These are phyloP conservation scores for Epichloe festucae DNA, from an alignment of 2,329 filamentous ascomycete genomes.

Conservation along the genomic window DNA sequence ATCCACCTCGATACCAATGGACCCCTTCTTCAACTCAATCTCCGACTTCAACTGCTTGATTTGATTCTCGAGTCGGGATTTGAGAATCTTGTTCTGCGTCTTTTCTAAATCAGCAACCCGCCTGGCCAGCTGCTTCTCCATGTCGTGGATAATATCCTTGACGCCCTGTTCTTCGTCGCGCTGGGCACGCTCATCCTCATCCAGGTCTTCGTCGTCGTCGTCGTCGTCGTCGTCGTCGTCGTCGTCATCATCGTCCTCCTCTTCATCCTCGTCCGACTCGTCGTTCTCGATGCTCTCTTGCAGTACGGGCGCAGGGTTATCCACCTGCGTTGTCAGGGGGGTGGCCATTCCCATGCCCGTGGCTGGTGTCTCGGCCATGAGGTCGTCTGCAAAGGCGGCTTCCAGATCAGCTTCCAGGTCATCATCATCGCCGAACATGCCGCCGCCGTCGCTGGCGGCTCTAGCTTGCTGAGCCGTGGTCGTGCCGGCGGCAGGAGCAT, in stretches of 20 bases:
- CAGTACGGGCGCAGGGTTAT: conserved; percentile 29
- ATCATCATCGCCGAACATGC: conserved; percentile 26
- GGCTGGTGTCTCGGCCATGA: conserved; percentile 27
- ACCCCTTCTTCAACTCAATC: conserved; percentile 32
- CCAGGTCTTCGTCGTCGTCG: conserved; percentile 36
- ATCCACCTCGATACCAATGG: conserved; percentile 27
- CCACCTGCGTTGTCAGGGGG: conserved; percentile 30
- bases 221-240: conserved; percentile 38
- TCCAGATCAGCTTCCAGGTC: conserved; percentile 44
- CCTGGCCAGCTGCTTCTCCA: conserved; percentile 36
- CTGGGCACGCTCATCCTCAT: conserved; percentile 38
- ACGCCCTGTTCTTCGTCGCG: conserved; percentile 40
- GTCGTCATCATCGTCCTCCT: conserved; percentile 26
- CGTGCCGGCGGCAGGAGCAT: conserved; percentile 12
- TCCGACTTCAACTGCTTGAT: conserved; percentile 35
- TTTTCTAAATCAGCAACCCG: conserved; percentile 31
- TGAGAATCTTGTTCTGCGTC: conserved; percentile 34
- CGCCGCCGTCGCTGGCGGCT: conserved; percentile 15
- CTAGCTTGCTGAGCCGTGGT: no score
- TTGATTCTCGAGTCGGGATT: conserved; percentile 34
- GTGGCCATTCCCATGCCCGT: conserved; percentile 31
- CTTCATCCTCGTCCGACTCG: conserved; percentile 30
- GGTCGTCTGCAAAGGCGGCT: conserved; percentile 34
- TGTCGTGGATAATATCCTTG: conserved; percentile 39
- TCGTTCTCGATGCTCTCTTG: conserved; percentile 33